Evolutionary conservation across 2,329 filamentous ascomycete species (phyloP), one percentile per base, ranked within the genome.

Genomic region (Myriosclerotinia curreyana): DNA sequence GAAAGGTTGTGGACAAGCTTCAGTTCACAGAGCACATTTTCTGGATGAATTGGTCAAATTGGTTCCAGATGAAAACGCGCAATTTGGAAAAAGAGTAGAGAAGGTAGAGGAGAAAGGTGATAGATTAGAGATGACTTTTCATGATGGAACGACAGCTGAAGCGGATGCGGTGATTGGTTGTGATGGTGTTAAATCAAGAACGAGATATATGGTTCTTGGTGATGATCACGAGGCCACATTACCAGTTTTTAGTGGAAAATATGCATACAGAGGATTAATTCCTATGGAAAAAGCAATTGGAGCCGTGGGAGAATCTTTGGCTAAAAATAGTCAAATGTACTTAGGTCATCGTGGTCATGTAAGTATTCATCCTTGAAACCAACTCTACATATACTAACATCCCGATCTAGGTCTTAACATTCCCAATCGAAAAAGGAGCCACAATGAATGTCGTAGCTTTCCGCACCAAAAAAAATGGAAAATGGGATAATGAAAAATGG

Each of bases 221-320:
- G 71, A 77, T 2, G 73, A 77, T 5, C 74, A 77, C 34, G 79
- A 80, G 0, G 77, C 79, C 1, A 75, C 79, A 0, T 71, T 78
- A 28, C 77, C 85, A 0, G 71, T 76, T 1, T 88, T 84, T 71
- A 81, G 79, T 0, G 74, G 79, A 65, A 84, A 86, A 66, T 82
- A 82, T 71, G 86, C 82, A 46, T 89, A 85, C 74, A 79, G 86
- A 2, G 81, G 81, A 0, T 73, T 89, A 1, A 76, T 88, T 2
- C 82, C 85, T 0, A 88, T 88, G 79, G 75, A 77, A 0, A 71
- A 78, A 9, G 84, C 83, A 0, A 71, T 76, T 1, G 71, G 76
- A 14, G 76, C 77, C 2, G 67, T 87, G 4, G 81, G 82, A 1
- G 71, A 78, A 11, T 74, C 83, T 52, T 75, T 80, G 53, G 78